Evolutionary conservation across 1,284 basidiomycete species (phyloP).

Genomic region (Inonotus hispidus): DNA sequence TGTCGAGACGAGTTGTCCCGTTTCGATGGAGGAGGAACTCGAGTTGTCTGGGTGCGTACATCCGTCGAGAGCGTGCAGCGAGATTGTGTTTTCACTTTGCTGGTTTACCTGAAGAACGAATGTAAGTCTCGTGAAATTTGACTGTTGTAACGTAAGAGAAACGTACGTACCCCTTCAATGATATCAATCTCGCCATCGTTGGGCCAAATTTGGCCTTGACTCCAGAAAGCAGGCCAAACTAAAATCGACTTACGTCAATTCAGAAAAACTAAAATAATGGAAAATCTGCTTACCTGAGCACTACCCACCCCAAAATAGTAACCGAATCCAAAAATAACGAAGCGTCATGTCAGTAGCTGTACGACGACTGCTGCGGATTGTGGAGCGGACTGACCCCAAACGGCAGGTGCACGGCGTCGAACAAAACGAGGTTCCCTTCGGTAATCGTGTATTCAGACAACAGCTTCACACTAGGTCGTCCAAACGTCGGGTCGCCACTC

Average conservation of each 20-base stretch:
- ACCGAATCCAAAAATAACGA: conserved; percentile 2
- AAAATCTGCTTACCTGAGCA: conserved; percentile 9
- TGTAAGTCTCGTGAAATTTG: not conserved
- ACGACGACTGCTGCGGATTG: not conserved
- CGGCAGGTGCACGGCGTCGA: conserved; percentile 19
- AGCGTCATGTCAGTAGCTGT: not conserved
- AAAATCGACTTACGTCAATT: not conserved
- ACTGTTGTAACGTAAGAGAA: too few relatives aligned
- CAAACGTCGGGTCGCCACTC: conserved; percentile 9
- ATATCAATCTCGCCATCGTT: conserved; percentile 40
- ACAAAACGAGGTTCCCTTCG: conserved; percentile 14
- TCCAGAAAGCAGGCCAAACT: conserved; percentile 39
- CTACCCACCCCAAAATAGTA: not conserved
- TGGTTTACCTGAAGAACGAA: conserved; percentile 23
- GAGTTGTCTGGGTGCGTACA: conserved; percentile 24
- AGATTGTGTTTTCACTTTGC: conserved; percentile 27
- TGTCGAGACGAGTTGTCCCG: conserved; percentile 20
- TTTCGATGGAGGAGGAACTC: conserved; percentile 8
- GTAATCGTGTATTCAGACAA: conserved; percentile 12
- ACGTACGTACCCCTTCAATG: conserved; percentile 28
- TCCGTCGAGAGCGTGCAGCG: conserved; percentile 31
- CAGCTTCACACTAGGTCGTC: conserved; percentile 15
- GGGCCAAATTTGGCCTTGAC: conserved; percentile 32
- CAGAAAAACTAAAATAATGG: not conserved
- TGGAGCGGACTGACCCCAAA: conserved; percentile 13